Evolutionary conservation across 225 moss, liverwort and hornwort species (phyloP).

Genomic region (Polytrichum commune): DNA sequence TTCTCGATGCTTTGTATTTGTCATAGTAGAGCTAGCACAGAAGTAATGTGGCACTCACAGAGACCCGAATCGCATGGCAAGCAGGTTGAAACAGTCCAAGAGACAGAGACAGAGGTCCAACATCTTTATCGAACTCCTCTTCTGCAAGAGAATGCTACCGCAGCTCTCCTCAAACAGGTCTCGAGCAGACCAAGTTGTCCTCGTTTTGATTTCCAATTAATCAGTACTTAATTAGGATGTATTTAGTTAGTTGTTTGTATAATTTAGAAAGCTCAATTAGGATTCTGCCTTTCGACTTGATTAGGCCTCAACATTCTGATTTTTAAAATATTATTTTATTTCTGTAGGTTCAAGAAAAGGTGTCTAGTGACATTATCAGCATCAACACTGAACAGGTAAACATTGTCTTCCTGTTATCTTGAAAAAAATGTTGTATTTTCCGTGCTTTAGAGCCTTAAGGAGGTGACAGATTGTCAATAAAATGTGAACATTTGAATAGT

Average conservation of each 20-base stretch:
- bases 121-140: slow-evolving; percentile 83
- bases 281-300: no score
- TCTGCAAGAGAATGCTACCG: slow-evolving; percentile 63
- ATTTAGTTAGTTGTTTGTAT: no score
- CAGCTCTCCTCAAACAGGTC: slow-evolving; percentile 80
- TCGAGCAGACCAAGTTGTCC: no score
- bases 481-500: neutral
- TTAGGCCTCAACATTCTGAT: no score
- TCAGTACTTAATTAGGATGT: no score
- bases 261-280: no score
- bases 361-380: slow-evolving; percentile 53
- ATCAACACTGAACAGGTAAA: slow-evolving; percentile 85
- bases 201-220: no score
- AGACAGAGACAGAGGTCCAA: slow-evolving; percentile 59
- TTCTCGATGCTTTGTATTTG: neutral
- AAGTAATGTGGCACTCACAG: no score
- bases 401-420: neutral
- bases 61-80: neutral
- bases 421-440: neutral
- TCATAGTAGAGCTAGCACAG: neutral
- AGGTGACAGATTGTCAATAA: no score
- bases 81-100: slow-evolving; percentile 34
- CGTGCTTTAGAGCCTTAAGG: no score
- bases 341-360: slow-evolving; percentile 69
- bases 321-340: neutral